Percentiles rank a stretch among this genome's conserved stretches.
phyloP scores from a whole-genome alignment of 1,284 basidiomycete species.

The Microstroma glucosiphilum region DNA sequence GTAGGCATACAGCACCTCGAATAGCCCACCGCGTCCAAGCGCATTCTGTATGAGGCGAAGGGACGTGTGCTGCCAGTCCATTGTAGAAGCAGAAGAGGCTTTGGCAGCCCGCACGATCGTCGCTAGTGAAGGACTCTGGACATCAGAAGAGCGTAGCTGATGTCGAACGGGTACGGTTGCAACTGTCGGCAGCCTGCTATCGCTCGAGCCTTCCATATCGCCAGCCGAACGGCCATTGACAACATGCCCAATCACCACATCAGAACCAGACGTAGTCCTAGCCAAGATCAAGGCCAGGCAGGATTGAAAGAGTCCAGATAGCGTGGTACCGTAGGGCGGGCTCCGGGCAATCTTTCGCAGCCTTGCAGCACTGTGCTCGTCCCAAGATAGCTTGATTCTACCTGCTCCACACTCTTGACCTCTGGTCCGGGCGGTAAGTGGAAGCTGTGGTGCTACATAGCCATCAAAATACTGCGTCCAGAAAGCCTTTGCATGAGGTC shows the following conservation, averaged over 20 bases:
- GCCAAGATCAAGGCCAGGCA: not conserved
- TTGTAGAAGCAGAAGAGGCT: not conserved
- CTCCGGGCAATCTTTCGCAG: not conserved
- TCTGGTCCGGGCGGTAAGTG: not conserved
- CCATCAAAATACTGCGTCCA: not conserved
- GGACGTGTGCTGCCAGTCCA: not conserved
- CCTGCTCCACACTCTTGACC: not conserved
- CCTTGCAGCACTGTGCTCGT: not conserved
- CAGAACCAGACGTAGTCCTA: not conserved
- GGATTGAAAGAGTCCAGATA: not conserved
- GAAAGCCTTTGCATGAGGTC: not conserved
- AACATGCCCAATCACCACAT: conserved; percentile 13
- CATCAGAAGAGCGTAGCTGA: not conserved
- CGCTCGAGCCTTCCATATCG: not conserved
- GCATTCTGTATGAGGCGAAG: not conserved
- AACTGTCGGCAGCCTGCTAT: not conserved
- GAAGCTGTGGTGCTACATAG: not conserved
- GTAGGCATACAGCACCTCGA: conserved; percentile 39
- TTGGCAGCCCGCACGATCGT: not conserved
- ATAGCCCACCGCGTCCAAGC: conserved; percentile 13
- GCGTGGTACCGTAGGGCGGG: not conserved
- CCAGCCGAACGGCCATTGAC: conserved; percentile 7
- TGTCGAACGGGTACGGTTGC: not conserved
- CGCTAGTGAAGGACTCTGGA: not conserved
- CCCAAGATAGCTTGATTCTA: not conserved